Base-by-base conservation (phyloP, 768 basidiomycete genomes). In the Royoungia palumana region DNA sequence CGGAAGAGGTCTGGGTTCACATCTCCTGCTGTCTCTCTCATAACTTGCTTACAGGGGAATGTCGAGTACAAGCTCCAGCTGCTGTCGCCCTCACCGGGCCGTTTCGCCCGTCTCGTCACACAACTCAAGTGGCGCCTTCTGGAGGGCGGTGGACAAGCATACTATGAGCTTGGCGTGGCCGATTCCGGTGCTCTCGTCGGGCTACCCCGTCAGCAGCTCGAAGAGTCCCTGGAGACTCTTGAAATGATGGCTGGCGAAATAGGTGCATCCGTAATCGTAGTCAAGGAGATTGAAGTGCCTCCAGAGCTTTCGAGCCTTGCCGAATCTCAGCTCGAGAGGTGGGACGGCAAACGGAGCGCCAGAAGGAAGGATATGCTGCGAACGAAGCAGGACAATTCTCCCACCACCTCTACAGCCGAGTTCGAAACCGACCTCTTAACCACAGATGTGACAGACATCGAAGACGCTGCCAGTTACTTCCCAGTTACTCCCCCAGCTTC, bases 61-160 rank as follows among this genome's bases (percentile, higher is more conserved):
- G 83, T 96, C 50, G 93, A 96, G 68, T 96, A 96, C 75, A 96
- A 96, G 69, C 79, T 95, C 28, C 90, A 93, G 65, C 83, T 95
- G 19, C 78, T 93, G 35, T 75, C 82, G 41, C 90, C 93, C 0
- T 76, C 87, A 13, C 80, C 82, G 0, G 76, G 81, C 5, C 88
- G 89, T 40, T 90, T 91, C 57, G 78, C 80, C 4, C 81, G 85
- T 51, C 85, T 98, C 19, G 89, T 93, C 47, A 97, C 94, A 0
- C 94, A 97, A 70, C 81, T 96, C 68, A 94, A 95, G 62, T 97
- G 95, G 94, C 81, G 94, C 3, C 77, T 94, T 9, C 79, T 89
- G 41, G 87, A 93, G 63, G 91, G 91, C 14, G 82, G 85, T 2
- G 89, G 89, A 1, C 82, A 85, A 59, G 89, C 90, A 0, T 85